Conservation (phyloP, 306 rosid species). For the Sicyos baderoa region DNA sequence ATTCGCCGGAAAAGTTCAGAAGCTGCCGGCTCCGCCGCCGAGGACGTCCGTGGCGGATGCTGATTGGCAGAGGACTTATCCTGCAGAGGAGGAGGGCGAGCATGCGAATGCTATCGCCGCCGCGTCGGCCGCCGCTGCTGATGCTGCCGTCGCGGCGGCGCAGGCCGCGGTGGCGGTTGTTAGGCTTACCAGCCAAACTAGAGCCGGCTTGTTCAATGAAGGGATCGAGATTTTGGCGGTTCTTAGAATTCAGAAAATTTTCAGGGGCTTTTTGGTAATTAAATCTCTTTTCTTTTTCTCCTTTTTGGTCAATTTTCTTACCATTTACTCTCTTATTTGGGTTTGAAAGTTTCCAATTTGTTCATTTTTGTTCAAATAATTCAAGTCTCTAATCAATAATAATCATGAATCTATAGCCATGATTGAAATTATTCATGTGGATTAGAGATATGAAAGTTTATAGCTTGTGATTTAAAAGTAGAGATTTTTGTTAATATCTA, state of each 20-base stretch:
- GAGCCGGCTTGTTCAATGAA: slow-evolving; percentile 43
- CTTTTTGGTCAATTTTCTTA: too few relatives aligned
- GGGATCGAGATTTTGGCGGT: slow-evolving; percentile 64
- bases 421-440: too few relatives aligned
- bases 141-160: slow-evolving; percentile 79
- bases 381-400: too few relatives aligned
- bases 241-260: slow-evolving; percentile 70
- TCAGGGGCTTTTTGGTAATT: slow-evolving; percentile 80
- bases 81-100: slow-evolving; percentile 56
- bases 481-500: too few relatives aligned
- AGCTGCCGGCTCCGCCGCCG: slow-evolving; percentile 13
- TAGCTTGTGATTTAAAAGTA: too few relatives aligned
- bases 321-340: too few relatives aligned
- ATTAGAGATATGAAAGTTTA: too few relatives aligned
- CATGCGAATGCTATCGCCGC: slow-evolving; percentile 98
- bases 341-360: too few relatives aligned
- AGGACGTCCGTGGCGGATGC: slow-evolving; percentile 22
- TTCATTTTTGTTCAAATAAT: too few relatives aligned
- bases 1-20: slow-evolving; percentile 18
- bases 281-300: not conserved
- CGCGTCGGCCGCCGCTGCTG: slow-evolving; percentile 86
- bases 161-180: slow-evolving; percentile 90
- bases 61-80: slow-evolving; percentile 64
- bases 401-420: too few relatives aligned
- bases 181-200: slow-evolving; percentile 61